Evolutionary conservation across 306 rosid species (phyloP).

Genomic region (Trichosanthes cucumerina): DNA sequence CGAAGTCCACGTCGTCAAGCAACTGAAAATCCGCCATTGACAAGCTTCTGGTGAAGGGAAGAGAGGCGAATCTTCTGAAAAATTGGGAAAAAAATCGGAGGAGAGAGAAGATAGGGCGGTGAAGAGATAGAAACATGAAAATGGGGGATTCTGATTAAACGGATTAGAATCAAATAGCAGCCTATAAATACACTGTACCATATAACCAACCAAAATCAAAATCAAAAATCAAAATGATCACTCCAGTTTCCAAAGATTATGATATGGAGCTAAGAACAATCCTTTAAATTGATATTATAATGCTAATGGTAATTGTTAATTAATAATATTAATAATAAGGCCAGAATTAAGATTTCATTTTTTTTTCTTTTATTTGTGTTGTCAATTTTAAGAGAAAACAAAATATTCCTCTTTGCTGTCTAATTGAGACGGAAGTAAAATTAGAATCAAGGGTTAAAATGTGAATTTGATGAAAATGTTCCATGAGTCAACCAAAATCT

Average conservation of each 20-base stretch:
- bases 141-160: background rate
- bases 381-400: no score
- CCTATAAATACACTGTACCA: background rate
- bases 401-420: no score
- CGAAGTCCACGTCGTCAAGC: constrained; percentile 18
- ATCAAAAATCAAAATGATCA: background rate
- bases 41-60: background rate
- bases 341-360: background rate
- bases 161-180: background rate
- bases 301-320: background rate
- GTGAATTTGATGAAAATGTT: no score
- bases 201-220: background rate
- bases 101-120: background rate
- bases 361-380: no score
- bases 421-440: no score
- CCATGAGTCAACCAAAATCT: no score
- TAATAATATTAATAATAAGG: background rate
- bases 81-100: background rate
- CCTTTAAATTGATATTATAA: background rate
- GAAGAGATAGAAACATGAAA: background rate
- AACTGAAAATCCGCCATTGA: constrained; percentile 18
- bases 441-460: no score
- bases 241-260: background rate
- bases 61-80: background rate
- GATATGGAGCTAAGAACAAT: background rate